Evolutionary conservation across 2,329 filamentous ascomycete genomes (phyloP).

Genomic region (Diaporthe nobilis): DNA sequence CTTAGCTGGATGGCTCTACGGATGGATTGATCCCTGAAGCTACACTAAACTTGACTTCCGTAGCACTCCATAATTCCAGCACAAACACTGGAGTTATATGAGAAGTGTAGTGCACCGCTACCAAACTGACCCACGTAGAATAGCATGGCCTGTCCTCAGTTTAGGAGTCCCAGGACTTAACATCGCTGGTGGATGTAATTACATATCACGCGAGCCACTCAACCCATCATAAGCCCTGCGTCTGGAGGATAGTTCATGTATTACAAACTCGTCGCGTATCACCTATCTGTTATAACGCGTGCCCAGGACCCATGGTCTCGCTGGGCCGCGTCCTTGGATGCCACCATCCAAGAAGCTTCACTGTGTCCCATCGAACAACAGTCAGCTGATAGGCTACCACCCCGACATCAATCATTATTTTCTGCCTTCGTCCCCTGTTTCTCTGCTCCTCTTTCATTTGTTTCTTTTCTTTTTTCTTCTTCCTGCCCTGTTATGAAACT

Average conservation of each 20-base stretch:
- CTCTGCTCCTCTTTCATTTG: conserved; percentile 5
- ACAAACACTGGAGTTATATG: not conserved
- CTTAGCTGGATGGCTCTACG: not conserved
- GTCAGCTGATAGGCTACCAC: conserved; percentile 26
- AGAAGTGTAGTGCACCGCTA: too few relatives aligned
- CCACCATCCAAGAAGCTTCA: conserved; percentile 26
- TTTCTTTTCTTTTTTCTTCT: conserved; percentile 6
- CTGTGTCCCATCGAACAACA: conserved; percentile 27
- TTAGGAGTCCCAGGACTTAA: not conserved
- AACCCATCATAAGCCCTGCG: not conserved
- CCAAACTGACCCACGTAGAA: not conserved
- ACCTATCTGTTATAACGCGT: conserved; percentile 28
- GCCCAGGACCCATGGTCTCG: conserved; percentile 32
- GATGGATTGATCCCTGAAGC: not conserved
- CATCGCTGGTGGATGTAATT: not conserved
- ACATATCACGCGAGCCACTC: not conserved
- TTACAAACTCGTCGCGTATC: conserved; percentile 23
- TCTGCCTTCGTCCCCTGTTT: conserved; percentile 4
- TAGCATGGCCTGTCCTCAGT: not conserved
- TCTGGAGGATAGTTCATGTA: conserved; percentile 28
- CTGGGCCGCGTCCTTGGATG: conserved; percentile 6
- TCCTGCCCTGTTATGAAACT: conserved; percentile 1
- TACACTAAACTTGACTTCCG: not conserved
- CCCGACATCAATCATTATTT: not conserved
- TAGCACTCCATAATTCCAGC: too few relatives aligned